phyloP scores from a whole-genome alignment of 2,329 filamentous ascomycete genomes.

The Ophiosphaerella herpotricha region DNA sequence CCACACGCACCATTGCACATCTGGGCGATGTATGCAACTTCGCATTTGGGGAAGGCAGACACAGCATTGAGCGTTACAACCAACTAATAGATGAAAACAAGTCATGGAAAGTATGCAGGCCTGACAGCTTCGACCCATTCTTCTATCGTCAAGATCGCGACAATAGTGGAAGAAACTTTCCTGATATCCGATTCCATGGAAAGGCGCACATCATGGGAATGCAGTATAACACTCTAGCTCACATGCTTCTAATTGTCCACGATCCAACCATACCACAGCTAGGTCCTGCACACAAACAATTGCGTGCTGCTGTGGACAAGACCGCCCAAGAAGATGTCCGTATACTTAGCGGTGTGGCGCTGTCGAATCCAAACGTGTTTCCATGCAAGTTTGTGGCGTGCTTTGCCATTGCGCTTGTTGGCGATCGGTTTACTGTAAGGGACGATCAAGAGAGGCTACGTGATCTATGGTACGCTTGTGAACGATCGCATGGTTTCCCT shows the following conservation, averaged over 20 bases:
- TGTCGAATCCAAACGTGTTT: constrained; percentile 41
- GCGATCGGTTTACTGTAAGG: constrained; percentile 38
- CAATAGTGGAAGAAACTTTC: constrained; percentile 40
- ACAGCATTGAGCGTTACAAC: constrained; percentile 33
- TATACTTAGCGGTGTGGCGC: constrained; percentile 40
- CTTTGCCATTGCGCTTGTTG: constrained; percentile 43
- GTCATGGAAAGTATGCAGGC: constrained; percentile 37
- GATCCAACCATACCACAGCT: constrained; percentile 45
- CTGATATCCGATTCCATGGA: constrained; percentile 42
- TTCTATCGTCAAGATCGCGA: constrained; percentile 40
- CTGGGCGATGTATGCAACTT: constrained; percentile 45
- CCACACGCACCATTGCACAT: constrained; percentile 49
- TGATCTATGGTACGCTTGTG: constrained; percentile 37
- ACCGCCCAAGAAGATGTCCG: constrained; percentile 43
- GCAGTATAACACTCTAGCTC: constrained; percentile 43
- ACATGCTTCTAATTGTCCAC: constrained; percentile 42
- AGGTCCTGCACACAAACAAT: constrained; percentile 40
- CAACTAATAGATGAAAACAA: constrained; percentile 43
- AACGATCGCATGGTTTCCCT: constrained; percentile 41
- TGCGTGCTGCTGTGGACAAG: constrained; percentile 36
- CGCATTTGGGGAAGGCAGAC: constrained; percentile 41
- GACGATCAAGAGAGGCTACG: constrained; percentile 39
- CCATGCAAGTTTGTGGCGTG: constrained; percentile 44
- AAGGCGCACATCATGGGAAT: constrained; percentile 41
- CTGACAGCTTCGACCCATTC: constrained; percentile 43